phyloP scores from a whole-genome alignment of 169 alveolate species.

The Theileria annulata region DNA sequence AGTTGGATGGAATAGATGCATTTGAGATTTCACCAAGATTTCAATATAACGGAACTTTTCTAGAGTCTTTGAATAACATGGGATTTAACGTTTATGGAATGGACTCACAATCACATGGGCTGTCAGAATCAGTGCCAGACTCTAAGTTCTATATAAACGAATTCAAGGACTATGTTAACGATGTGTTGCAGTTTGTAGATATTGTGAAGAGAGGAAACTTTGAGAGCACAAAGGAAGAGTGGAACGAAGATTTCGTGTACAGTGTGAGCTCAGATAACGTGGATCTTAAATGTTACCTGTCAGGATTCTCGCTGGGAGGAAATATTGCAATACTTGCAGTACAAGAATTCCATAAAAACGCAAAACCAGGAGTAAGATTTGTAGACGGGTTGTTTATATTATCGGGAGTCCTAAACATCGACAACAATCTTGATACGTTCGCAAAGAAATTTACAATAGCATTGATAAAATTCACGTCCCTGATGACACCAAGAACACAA shows the following conservation, averaged over 20 bases:
- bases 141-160: slow-evolving; percentile 28
- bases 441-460: slow-evolving; percentile 49
- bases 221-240: slow-evolving; percentile 25
- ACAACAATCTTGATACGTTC: slow-evolving; percentile 28
- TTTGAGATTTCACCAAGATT: slow-evolving; percentile 44
- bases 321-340: slow-evolving; percentile 61
- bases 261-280: slow-evolving; percentile 32
- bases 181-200: slow-evolving; percentile 67
- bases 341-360: slow-evolving; percentile 53
- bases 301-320: slow-evolving; percentile 75
- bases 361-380: slow-evolving; percentile 39
- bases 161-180: slow-evolving; percentile 68
- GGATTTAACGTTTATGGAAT: slow-evolving; percentile 70
- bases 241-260: slow-evolving; percentile 29
- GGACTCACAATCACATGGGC: slow-evolving; percentile 71
- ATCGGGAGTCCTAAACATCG: slow-evolving; percentile 69
- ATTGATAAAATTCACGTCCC: slow-evolving; percentile 35
- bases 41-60: slow-evolving; percentile 62
- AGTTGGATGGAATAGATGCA: slow-evolving; percentile 38
- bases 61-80: slow-evolving; percentile 57
- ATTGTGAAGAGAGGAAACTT: slow-evolving; percentile 58
- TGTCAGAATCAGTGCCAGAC: slow-evolving; percentile 62
- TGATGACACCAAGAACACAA: slow-evolving; percentile 40
- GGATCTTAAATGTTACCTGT: slow-evolving; percentile 52
- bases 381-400: slow-evolving; percentile 63